Percentiles rank a stretch among this genome's conserved stretches.
Evolutionary conservation across 2,329 filamentous ascomycete species (phyloP).

Genomic region (Calonectria henricotiae): DNA sequence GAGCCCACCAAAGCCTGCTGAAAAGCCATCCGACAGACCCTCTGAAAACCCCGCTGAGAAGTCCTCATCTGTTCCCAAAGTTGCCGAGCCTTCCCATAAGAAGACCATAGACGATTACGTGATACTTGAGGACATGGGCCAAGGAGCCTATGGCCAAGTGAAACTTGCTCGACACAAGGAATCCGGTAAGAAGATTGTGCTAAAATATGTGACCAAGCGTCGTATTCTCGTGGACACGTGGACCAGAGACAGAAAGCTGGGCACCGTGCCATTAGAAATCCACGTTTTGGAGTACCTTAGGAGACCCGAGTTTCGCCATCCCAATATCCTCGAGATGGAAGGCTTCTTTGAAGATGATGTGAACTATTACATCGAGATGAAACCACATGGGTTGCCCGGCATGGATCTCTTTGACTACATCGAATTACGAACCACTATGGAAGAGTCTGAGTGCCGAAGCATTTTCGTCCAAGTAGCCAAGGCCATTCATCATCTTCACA

Average conservation of each 20-base stretch:
- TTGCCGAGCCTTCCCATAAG: constrained; percentile 69
- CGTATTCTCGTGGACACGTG: constrained; percentile 98
- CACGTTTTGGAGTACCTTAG: constrained; percentile 96
- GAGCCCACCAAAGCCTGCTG: constrained; percentile 53
- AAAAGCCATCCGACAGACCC: constrained; percentile 54
- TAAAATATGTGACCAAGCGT: constrained; percentile 98
- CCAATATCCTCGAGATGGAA: constrained; percentile 82
- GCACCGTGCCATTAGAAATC: constrained; percentile 96
- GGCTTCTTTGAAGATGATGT: constrained; percentile 84
- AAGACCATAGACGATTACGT: constrained; percentile 92
- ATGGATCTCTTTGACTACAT: constrained; percentile 99
- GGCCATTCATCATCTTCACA: constrained; percentile 93
- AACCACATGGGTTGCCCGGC: constrained; percentile 92
- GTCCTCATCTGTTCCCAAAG: constrained; percentile 56
- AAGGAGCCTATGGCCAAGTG: constrained; percentile 97
- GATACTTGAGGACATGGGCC: constrained; percentile 98
- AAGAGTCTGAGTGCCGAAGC: constrained; percentile 91
- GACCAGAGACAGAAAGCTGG: constrained; percentile 93
- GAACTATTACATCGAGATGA: constrained; percentile 99
- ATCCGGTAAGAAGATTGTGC: constrained; percentile 86
- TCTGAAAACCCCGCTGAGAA: constrained; percentile 56
- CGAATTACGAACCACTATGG: constrained; percentile 95
- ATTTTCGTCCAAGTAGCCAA: constrained; percentile 95
- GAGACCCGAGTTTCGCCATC: constrained; percentile 77
- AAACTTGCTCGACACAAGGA: constrained; percentile 93